phyloP scores from a whole-genome alignment of 345 rosid genomes.

The Pseudoturritis turrita region DNA sequence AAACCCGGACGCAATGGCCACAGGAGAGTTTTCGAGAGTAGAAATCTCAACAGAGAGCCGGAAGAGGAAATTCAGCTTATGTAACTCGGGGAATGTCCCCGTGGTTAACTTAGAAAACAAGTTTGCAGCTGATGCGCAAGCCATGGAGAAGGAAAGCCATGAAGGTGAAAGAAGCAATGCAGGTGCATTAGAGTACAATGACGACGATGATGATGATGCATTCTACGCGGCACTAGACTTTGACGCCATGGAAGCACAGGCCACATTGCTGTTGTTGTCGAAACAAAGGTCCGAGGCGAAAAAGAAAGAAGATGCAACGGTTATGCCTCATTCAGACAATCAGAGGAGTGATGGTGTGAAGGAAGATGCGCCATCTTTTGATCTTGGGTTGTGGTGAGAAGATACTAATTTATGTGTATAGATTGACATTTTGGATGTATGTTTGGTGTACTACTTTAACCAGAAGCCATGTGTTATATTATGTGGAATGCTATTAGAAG shows the following conservation, averaged over 20 bases:
- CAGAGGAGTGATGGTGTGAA: constrained; percentile 23
- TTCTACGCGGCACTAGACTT: constrained; percentile 73
- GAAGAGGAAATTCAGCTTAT: constrained; percentile 52
- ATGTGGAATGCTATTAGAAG: too few relatives aligned
- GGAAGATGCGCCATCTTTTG: constrained; percentile 64
- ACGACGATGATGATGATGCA: constrained; percentile 53
- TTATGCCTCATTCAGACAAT: background rate
- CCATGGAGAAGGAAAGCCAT: constrained; percentile 17
- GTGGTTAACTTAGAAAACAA: constrained; percentile 54
- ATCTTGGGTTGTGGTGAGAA: constrained; percentile 66
- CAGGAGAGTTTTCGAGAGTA: constrained; percentile 15
- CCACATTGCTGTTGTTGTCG: constrained; percentile 49
- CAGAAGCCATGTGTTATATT: too few relatives aligned
- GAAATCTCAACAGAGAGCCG: constrained; percentile 35
- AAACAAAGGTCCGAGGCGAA: constrained; percentile 36
- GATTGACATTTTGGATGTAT: background rate
- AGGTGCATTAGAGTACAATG: constrained; percentile 19
- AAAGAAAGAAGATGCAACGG: constrained; percentile 28
- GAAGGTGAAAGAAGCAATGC: constrained; percentile 26
- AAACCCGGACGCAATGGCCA: constrained; percentile 25
- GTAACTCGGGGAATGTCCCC: constrained; percentile 38
- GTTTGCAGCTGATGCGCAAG: constrained; percentile 33
- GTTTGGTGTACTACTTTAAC: too few relatives aligned
- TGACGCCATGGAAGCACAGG: constrained; percentile 85
- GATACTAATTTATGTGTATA: constrained; percentile 9